Conservation (phyloP, 345 rosid genomes). For the Syzygium oleosum region DNA sequence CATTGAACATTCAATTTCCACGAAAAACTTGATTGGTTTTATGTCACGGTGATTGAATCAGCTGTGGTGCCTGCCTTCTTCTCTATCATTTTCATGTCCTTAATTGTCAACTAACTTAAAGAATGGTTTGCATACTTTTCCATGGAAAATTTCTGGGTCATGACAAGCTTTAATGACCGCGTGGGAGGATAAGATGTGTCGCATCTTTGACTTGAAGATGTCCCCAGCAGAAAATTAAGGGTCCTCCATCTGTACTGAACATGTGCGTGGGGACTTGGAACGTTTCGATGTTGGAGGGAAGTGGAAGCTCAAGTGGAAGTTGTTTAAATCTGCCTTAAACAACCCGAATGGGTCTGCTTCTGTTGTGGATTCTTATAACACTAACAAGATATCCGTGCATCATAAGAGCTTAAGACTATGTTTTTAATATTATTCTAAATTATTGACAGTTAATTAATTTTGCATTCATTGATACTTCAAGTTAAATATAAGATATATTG, state of each 20-base stretch:
- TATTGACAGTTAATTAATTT: accelerated
- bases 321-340: no score
- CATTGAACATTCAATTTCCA: neutral
- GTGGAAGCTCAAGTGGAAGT: neutral
- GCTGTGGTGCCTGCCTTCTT: neutral
- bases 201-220: neutral
- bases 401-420: no score
- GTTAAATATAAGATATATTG: neutral
- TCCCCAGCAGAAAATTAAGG: no score
- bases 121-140: neutral
- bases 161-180: neutral
- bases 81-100: neutral
- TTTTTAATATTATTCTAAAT: no score
- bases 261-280: neutral
- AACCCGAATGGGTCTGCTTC: no score
- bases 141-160: neutral
- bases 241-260: neutral
- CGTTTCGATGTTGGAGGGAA: neutral
- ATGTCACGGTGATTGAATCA: accelerated
- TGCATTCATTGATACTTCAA: neutral
- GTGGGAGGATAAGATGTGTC: neutral
- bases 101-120: neutral
- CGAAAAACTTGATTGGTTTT: neutral
- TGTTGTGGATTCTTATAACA: no score
- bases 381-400: no score